A percentile compares a stretch with the other conserved stretches of the same genome.
phyloP scores from a whole-genome alignment of 2,329 filamentous ascomycete genomes.

The Tothia fuscella region DNA sequence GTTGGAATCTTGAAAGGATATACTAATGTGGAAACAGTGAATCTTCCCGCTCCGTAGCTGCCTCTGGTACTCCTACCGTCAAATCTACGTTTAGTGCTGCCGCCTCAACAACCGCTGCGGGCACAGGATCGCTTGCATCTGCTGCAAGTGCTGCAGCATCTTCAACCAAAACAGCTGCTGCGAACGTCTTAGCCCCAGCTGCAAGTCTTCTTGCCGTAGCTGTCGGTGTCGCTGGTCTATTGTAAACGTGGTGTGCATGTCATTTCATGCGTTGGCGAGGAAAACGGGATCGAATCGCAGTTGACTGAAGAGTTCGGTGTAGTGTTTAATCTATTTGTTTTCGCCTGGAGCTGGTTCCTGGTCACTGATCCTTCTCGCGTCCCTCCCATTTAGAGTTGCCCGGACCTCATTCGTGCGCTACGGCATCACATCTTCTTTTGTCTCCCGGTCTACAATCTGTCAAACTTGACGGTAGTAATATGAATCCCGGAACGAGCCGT shows the following conservation, averaged over 20 bases:
- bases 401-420: not conserved
- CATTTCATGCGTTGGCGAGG: not conserved
- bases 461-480: not conserved
- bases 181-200: slow-evolving; percentile 6
- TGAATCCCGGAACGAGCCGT: not conserved
- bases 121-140: not conserved
- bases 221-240: slow-evolving; percentile 1
- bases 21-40: not conserved
- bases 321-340: not conserved
- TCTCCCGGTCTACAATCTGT: not conserved
- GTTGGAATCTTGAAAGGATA: not conserved
- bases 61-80: slow-evolving; percentile 1
- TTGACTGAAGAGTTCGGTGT: not conserved
- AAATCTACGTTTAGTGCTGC: not conserved
- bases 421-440: no score
- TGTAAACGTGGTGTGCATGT: not conserved
- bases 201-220: slow-evolving; percentile 7
- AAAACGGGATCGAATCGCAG: not conserved
- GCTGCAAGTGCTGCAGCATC: not conserved
- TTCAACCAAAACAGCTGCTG: not conserved
- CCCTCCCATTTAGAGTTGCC: not conserved
- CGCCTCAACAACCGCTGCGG: slow-evolving; percentile 1
- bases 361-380: not conserved
- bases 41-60: not conserved
- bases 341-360: not conserved